Evolutionary conservation across 1,284 basidiomycete genomes (phyloP).

Genomic region (Leccinum colubrinum): DNA sequence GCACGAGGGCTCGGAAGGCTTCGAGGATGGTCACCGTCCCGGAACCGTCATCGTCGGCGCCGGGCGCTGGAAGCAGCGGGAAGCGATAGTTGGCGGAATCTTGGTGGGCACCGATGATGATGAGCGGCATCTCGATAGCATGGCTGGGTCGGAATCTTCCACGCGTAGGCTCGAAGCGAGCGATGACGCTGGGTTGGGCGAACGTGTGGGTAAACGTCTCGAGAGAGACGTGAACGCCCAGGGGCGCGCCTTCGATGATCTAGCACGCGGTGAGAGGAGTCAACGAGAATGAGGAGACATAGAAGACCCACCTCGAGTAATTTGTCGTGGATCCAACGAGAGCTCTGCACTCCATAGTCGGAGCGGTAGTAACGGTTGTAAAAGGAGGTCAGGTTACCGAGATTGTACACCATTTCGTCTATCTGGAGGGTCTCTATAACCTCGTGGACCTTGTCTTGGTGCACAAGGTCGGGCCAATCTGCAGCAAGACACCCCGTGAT

Average conservation of each 20-base stretch:
- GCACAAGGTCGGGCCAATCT: constrained; percentile 19
- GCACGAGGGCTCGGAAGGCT: constrained; percentile 79
- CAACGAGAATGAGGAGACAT: neutral
- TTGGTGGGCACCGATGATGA: constrained; percentile 56
- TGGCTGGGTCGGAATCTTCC: neutral
- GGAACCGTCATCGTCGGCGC: constrained; percentile 85
- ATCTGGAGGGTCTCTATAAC: constrained; percentile 4
- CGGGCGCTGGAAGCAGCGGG: constrained; percentile 30
- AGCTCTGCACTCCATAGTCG: constrained; percentile 16
- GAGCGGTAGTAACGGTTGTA: constrained; percentile 22
- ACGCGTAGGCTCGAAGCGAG: constrained; percentile 39
- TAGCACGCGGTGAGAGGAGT: neutral
- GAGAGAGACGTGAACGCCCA: constrained; percentile 15
- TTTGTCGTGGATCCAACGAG: constrained; percentile 21
- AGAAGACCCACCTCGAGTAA: constrained; percentile 9
- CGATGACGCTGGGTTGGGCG: constrained; percentile 59
- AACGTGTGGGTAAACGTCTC: constrained; percentile 50
- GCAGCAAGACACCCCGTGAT: neutral
- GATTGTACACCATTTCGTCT: constrained; percentile 13
- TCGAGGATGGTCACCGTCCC: constrained; percentile 91
- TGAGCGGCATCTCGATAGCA: constrained; percentile 1
- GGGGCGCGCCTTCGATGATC: constrained; percentile 16
- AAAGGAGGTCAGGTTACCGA: constrained; percentile 21
- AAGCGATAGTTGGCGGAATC: constrained; percentile 47
- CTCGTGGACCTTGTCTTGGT: constrained; percentile 13